Conservation (phyloP, 2,329 filamentous ascomycete genomes). For the Lasiodiplodia sp. region DNA sequence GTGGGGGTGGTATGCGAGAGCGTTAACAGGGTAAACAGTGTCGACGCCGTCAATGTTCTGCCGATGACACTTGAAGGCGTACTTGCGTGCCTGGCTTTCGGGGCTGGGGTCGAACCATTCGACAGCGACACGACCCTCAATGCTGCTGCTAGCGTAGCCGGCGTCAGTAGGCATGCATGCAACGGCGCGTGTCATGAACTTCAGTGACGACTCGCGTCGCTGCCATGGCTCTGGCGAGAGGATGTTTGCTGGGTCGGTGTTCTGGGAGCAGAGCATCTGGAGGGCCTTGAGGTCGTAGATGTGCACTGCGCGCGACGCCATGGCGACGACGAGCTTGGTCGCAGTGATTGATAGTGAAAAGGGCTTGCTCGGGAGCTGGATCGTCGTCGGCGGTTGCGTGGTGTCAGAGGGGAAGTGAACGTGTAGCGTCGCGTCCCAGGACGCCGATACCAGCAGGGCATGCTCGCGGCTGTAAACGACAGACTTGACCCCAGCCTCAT, state of each 20-base stretch:
- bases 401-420: slow-evolving; percentile 71
- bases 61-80: slow-evolving; percentile 98
- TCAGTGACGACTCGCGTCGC: slow-evolving; percentile 88
- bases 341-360: slow-evolving; percentile 82
- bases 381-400: slow-evolving; percentile 63
- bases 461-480: slow-evolving; percentile 82
- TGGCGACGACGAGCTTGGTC: slow-evolving; percentile 91
- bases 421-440: slow-evolving; percentile 92
- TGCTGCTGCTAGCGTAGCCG: slow-evolving; percentile 89
- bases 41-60: slow-evolving; percentile 76
- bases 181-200: slow-evolving; percentile 93
- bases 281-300: slow-evolving; percentile 88
- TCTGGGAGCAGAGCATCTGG: slow-evolving; percentile 60
- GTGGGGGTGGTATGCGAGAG: slow-evolving; percentile 84
- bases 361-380: slow-evolving; percentile 82
- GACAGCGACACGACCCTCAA: slow-evolving; percentile 94
- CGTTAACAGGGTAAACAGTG: slow-evolving; percentile 90
- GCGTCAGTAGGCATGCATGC: slow-evolving; percentile 97
- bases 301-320: slow-evolving; percentile 91
- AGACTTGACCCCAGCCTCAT: slow-evolving; percentile 79
- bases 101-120: slow-evolving; percentile 95
- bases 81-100: slow-evolving; percentile 90
- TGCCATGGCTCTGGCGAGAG: slow-evolving; percentile 82
- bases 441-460: slow-evolving; percentile 82
- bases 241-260: slow-evolving; percentile 49